These are phyloP conservation scores for Lycium barbarum DNA, from an alignment of 257 asterid species.

Conservation along the genomic window DNA sequence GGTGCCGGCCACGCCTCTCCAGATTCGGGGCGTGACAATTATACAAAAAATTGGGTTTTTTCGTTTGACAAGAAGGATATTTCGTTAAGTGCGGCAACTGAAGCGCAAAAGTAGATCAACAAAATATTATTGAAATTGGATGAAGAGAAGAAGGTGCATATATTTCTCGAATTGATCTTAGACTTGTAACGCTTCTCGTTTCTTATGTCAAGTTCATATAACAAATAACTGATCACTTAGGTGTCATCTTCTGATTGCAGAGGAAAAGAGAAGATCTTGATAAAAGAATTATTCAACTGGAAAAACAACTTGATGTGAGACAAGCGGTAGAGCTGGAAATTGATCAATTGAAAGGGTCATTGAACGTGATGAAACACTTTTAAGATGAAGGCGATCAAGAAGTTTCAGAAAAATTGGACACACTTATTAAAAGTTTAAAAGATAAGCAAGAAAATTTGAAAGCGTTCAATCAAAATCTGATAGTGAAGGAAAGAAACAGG, in stretches of 20 bases:
- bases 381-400: conserved; percentile 69
- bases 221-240: conserved; percentile 30
- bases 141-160: conserved; percentile 80
- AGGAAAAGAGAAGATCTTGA: conserved; percentile 76
- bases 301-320: conserved; percentile 67
- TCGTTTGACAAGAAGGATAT: not conserved
- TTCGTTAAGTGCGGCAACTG: conserved; percentile 59
- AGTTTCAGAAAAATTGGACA: conserved; percentile 58
- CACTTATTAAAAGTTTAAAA: conserved; percentile 55
- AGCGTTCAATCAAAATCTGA: conserved; percentile 58
- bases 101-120: conserved; percentile 70
- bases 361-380: conserved; percentile 69
- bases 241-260: conserved; percentile 53
- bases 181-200: conserved; percentile 28
- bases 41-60: no score
- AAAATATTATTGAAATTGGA: conserved; percentile 73
- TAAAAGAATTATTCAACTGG: conserved; percentile 57
- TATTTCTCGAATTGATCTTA: conserved; percentile 29
- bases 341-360: conserved; percentile 68
- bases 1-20: no score
- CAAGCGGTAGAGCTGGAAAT: conserved; percentile 76
- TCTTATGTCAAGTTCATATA: conserved; percentile 33
- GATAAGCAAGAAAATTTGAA: conserved; percentile 78
- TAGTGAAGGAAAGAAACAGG: conserved; percentile 67
- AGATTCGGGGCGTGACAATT: no score